phyloP scores from a whole-genome alignment of 148 eudicot genomes.

The Spergularia marina region DNA sequence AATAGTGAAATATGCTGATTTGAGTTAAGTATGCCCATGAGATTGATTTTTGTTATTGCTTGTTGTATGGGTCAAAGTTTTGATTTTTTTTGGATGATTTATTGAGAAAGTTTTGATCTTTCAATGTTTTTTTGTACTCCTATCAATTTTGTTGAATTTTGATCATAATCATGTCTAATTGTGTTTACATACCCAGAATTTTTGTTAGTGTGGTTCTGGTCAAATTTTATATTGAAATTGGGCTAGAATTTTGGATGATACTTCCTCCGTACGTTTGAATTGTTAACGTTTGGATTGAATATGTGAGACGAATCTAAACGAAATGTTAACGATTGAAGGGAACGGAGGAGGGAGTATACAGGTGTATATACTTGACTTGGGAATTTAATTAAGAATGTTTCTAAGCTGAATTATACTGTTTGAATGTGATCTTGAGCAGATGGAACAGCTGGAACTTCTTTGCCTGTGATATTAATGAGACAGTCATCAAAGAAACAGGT shows the following conservation, averaged over 20 bases:
- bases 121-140: neutral
- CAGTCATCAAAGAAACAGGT: slow-evolving; percentile 93
- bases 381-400: neutral
- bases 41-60: neutral
- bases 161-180: neutral
- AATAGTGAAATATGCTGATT: neutral
- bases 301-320: no score
- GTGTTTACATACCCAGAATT: no score
- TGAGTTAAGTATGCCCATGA: slow-evolving; percentile 11
- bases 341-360: no score
- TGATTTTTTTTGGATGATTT: neutral
- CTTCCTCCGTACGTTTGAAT: no score
- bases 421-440: slow-evolving; percentile 45
- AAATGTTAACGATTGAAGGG: no score
- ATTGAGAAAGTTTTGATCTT: neutral
- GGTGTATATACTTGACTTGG: neutral
- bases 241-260: neutral
- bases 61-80: neutral
- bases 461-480: slow-evolving; percentile 77
- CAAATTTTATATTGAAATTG: neutral
- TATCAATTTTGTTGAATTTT: neutral
- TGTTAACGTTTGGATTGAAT: no score
- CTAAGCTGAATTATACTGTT: slow-evolving; percentile 10
- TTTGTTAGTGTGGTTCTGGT: neutral
- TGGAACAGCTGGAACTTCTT: slow-evolving; percentile 99